Base-by-base conservation (phyloP, 306 rosid genomes). In the Neltuma alba region DNA sequence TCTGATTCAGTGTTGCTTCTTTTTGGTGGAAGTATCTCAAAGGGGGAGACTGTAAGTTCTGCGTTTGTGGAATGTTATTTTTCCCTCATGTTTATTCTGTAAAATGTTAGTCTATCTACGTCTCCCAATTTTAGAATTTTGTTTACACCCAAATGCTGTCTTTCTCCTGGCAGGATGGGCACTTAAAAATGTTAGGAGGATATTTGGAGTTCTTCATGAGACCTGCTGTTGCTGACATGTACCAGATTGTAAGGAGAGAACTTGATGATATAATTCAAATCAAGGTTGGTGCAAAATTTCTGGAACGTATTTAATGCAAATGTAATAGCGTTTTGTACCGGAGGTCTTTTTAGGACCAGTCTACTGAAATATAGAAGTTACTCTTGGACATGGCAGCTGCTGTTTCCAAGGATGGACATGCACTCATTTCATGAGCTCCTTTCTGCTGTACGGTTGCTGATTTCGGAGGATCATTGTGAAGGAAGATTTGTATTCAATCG, bases 161-260 rank as follows among this genome's bases (percentile, higher is more conserved):
- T 50, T 54, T 83, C 55, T 38, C 82, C 38, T 83, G 52, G 78
- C 88, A 93, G 99, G 98, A 90, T 80, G 96, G 94, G 67, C 97
- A 90, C 82, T 70, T 93, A 70, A 93, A 90, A 91, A 90, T 96
- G 99, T 83, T 96, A 84, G 97, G 96, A 68, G 99, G 99, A 76
- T 96, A 89, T 86, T 77, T 93, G 41, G 99, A 93, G 87, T 95
- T 93, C 82, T 93, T 95, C 86, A 83, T 93, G 97, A 91, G 87
- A 61, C 92, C 99, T 33, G 80, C 85, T 27, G 77, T 93, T 70
- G 96, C 97, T 65, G 96, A 91, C 76, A 79, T 89, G 88, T 93
- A 85, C 78, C 91, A 69, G 79, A 85, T 87, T 73, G 40, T 93
- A 78, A 88, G 88, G 86, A 81, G 83, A 63, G 94, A 95, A 85